Conservation (phyloP, 345 rosid species). For the Balakata baccata region DNA sequence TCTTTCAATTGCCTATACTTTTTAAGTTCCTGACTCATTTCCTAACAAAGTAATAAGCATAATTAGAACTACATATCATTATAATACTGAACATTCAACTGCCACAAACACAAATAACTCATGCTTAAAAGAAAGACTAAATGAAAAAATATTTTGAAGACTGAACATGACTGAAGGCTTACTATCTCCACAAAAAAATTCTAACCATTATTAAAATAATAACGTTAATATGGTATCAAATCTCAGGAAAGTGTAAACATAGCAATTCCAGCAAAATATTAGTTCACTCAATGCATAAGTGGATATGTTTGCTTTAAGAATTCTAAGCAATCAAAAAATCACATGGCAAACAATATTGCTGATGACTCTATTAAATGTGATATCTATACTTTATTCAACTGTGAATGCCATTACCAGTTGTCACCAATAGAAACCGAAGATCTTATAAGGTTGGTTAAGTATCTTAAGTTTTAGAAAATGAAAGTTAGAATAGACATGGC, state of each 20-base stretch:
- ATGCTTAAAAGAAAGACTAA: no score
- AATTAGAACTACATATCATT: no score
- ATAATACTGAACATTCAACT: no score
- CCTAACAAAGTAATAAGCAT: no score
- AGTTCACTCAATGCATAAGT: neutral
- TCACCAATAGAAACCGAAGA: neutral
- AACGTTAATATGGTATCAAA: slow-evolving; percentile 1
- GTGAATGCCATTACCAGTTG: neutral
- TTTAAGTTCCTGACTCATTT: no score
- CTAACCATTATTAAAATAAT: no score
- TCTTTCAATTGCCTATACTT: no score
- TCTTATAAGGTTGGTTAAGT: neutral
- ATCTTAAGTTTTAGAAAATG: neutral
- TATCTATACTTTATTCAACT: neutral
- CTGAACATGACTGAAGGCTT: no score
- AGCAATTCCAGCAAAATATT: neutral
- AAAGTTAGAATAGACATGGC: neutral
- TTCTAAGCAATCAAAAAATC: neutral
- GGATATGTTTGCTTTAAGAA: neutral
- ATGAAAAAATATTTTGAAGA: no score
- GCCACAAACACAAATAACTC: no score
- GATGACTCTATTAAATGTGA: neutral
- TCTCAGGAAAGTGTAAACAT: neutral
- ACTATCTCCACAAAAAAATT: slow-evolving; percentile 4
- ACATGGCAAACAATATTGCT: neutral